phyloP scores from a whole-genome alignment of 345 rosid genomes.

The Lagerstroemia speciosa region DNA sequence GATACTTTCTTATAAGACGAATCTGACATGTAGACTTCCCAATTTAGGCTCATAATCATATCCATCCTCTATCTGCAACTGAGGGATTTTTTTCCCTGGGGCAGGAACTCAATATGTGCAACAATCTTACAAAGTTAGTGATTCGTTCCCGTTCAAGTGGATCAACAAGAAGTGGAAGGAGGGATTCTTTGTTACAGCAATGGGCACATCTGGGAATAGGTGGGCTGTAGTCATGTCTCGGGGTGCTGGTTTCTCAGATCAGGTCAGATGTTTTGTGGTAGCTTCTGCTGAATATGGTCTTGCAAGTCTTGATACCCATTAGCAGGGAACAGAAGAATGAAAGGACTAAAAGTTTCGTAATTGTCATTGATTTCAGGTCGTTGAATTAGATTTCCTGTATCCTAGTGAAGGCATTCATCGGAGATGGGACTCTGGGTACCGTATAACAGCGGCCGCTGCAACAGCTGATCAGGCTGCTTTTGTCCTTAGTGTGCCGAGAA shows the following conservation, averaged over 20 bases:
- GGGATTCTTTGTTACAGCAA: conserved; percentile 81
- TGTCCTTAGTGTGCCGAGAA: conserved; percentile 61
- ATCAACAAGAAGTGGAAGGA: conserved; percentile 97
- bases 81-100: conserved; percentile 8
- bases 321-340: neutral
- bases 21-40: neutral
- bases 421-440: conserved; percentile 73
- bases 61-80: neutral
- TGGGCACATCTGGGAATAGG: conserved; percentile 90
- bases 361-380: conserved; percentile 43
- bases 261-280: conserved; percentile 31
- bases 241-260: conserved; percentile 70
- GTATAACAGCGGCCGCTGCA: conserved; percentile 84
- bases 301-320: neutral
- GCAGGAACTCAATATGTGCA: conserved; percentile 73
- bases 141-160: conserved; percentile 92
- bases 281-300: neutral
- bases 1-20: neutral
- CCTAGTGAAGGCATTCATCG: conserved; percentile 90
- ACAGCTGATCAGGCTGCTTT: conserved; percentile 80
- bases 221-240: conserved; percentile 99
- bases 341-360: neutral
- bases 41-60: neutral
- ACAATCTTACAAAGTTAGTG: conserved; percentile 94
- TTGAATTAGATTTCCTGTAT: conserved; percentile 83